These are phyloP conservation scores for Lomentospora prolificans DNA, from an alignment of 2,329 filamentous ascomycete genomes.

Conservation along the genomic window DNA sequence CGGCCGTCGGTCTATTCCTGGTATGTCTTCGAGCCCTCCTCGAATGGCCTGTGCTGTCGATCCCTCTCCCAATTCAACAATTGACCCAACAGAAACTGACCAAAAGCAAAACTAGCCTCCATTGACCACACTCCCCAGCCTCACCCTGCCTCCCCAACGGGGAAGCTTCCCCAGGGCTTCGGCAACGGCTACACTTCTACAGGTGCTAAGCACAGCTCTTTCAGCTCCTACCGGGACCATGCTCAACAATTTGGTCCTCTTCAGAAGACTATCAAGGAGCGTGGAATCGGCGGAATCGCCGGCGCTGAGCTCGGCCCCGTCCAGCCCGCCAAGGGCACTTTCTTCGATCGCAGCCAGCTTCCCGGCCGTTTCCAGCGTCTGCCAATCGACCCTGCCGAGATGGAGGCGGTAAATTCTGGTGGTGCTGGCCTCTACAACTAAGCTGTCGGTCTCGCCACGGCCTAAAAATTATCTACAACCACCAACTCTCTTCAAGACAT, in stretches of 20 bases:
- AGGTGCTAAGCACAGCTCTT: slow-evolving; percentile 45
- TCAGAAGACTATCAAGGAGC: slow-evolving; percentile 41
- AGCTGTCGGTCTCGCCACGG: slow-evolving; percentile 12
- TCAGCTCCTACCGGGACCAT: slow-evolving; percentile 68
- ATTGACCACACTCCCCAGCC: slow-evolving; percentile 64
- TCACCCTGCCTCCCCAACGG: slow-evolving; percentile 61
- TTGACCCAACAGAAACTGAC: slow-evolving; percentile 15
- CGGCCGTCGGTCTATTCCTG: slow-evolving; percentile 48
- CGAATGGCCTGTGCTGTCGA: too few species aligned
- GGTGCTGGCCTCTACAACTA: slow-evolving; percentile 56
- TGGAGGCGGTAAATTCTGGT: slow-evolving; percentile 90
- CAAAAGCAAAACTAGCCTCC: slow-evolving; percentile 46
- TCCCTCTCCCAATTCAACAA: background rate
- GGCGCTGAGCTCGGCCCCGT: slow-evolving; percentile 67
- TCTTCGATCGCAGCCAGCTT: slow-evolving; percentile 83
- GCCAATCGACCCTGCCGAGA: slow-evolving; percentile 70
- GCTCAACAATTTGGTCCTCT: slow-evolving; percentile 72
- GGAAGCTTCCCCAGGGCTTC: slow-evolving; percentile 50
- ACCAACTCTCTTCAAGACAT: background rate
- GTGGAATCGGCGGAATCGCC: slow-evolving; percentile 46
- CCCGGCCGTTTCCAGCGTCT: slow-evolving; percentile 72
- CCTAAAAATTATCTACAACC: background rate
- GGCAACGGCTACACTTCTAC: slow-evolving; percentile 20
- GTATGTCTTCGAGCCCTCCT: slow-evolving; percentile 39
- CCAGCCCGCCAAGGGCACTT: slow-evolving; percentile 60